These are phyloP conservation scores for Datura wrightii DNA, from an alignment of 257 asterid genomes.

Conservation along the genomic window DNA sequence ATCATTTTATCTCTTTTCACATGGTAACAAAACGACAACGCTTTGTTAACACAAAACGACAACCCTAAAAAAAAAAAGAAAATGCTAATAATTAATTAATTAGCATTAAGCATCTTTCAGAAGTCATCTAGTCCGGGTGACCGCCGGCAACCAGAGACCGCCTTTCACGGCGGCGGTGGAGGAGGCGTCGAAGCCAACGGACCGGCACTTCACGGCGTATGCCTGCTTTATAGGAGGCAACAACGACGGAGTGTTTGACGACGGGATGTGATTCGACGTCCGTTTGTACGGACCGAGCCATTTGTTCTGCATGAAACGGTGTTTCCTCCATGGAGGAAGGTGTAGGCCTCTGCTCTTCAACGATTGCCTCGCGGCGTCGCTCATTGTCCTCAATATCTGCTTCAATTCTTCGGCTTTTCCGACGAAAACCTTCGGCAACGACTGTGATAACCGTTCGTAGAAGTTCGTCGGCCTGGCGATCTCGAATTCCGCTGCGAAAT, in stretches of 20 bases:
- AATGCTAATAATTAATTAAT: neutral
- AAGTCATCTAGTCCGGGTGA: constrained; percentile 28
- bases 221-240: neutral
- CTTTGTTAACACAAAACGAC: constrained; percentile 2
- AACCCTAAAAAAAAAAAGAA: neutral
- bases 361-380: constrained; percentile 70
- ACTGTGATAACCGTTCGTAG: constrained; percentile 49
- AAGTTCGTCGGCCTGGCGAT: constrained; percentile 71
- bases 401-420: constrained; percentile 62
- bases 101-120: neutral
- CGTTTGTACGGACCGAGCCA: constrained; percentile 76
- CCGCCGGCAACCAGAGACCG: constrained; percentile 28
- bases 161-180: neutral
- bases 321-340: constrained; percentile 88
- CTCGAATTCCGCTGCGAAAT: constrained; percentile 71
- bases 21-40: neutral
- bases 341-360: constrained; percentile 60
- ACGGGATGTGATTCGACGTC: constrained; percentile 33
- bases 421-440: constrained; percentile 60
- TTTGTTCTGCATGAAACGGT: constrained; percentile 84
- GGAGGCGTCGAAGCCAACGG: constrained; percentile 14
- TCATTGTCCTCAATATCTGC: constrained; percentile 57
- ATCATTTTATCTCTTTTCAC: neutral
- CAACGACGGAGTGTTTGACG: neutral
- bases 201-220: constrained; percentile 28